Conservation (phyloP, 2,329 filamentous ascomycete species). For the Aspergillus tubingensis region DNA sequence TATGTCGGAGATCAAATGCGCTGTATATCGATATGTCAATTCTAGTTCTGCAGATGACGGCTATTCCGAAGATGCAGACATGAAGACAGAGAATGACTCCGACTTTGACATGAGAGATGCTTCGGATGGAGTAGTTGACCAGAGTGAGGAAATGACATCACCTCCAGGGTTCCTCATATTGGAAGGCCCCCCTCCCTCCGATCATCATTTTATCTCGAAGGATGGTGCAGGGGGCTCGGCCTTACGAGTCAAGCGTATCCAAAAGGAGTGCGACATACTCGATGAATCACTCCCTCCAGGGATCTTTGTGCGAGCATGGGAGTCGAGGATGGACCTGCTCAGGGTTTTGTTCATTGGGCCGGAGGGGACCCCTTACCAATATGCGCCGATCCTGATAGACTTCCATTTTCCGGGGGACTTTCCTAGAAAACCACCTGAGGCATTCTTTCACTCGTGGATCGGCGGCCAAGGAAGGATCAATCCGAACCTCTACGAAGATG, state of each 20-base stretch:
- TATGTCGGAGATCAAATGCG: too few species aligned
- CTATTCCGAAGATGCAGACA: not conserved
- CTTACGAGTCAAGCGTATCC: conserved; percentile 50
- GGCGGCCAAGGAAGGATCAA: conserved; percentile 56
- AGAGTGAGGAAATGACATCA: not conserved
- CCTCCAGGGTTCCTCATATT: conserved; percentile 43
- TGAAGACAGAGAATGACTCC: not conserved
- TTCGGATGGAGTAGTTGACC: not conserved
- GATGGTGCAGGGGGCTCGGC: conserved; percentile 27
- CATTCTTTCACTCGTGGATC: conserved; percentile 63
- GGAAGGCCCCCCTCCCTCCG: conserved; percentile 45
- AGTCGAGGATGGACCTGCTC: conserved; percentile 59
- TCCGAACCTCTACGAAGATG: conserved; percentile 64
- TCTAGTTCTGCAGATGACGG: conserved; percentile 12
- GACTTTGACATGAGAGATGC: not conserved
- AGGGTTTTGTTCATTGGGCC: conserved; percentile 62
- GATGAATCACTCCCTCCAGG: conserved; percentile 54
- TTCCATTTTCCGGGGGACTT: conserved; percentile 54
- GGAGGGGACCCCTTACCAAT: conserved; percentile 61
- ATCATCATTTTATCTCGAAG: conserved; percentile 45
- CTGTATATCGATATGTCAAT: too few species aligned
- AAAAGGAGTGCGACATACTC: conserved; percentile 62
- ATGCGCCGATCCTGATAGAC: conserved; percentile 63
- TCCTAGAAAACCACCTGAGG: conserved; percentile 55
- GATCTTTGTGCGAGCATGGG: conserved; percentile 62